Conservation (phyloP, 75 land plant genomes). For the Selaginella moellendorffii region DNA sequence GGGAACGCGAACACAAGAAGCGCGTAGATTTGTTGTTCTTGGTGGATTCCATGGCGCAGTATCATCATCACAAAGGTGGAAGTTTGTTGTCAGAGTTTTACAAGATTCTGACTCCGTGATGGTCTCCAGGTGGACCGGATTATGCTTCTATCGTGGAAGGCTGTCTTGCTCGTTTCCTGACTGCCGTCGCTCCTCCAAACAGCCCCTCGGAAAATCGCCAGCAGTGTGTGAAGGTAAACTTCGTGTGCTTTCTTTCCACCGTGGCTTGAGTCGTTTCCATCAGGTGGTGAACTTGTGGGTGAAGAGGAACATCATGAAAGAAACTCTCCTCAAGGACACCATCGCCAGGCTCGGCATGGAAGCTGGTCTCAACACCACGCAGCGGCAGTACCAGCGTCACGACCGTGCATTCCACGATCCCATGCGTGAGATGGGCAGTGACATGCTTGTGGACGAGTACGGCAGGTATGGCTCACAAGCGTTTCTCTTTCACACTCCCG, state of each 20-base stretch:
- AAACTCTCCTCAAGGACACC: not conserved
- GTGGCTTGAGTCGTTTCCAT: not conserved
- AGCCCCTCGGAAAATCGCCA: not conserved
- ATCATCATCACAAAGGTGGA: conserved; percentile 73
- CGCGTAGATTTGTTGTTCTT: conserved; percentile 85
- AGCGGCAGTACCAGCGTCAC: not conserved
- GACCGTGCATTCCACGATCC: not conserved
- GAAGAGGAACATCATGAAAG: not conserved
- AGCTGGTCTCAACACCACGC: not conserved
- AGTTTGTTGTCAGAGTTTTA: not conserved
- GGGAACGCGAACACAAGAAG: conserved; percentile 66
- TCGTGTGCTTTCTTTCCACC: not conserved
- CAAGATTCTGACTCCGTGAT: not conserved
- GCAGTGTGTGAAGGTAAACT: not conserved
- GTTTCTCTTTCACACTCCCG: not conserved
- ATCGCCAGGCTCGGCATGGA: not conserved
- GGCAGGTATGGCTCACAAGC: not conserved
- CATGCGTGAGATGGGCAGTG: not conserved
- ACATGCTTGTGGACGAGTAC: not conserved
- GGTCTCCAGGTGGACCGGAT: not conserved
- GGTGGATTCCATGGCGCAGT: conserved; percentile 91
- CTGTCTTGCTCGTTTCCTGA: not conserved
- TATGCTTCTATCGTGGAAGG: not conserved
- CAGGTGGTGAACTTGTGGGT: not conserved
- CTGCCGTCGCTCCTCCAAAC: not conserved